Conservation (phyloP, 768 basidiomycete species). For the Lactarius pseudohatsudake region DNA sequence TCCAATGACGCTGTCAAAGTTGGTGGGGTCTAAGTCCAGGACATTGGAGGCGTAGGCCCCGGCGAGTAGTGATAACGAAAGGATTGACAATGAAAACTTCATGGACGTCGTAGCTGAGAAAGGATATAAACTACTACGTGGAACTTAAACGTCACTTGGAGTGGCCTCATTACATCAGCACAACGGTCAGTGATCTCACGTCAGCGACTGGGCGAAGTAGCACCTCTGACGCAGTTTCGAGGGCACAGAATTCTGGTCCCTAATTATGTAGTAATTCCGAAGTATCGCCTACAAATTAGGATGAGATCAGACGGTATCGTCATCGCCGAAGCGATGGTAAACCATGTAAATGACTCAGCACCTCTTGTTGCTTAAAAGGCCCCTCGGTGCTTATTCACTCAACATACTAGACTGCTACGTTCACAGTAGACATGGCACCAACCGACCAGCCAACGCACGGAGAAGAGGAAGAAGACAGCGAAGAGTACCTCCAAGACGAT, state of each 20-base stretch:
- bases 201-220: conserved; percentile 4
- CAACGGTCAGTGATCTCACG: not conserved
- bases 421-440: conserved; percentile 15
- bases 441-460: conserved; percentile 8
- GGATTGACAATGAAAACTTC: conserved; percentile 56
- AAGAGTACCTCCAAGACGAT: conserved; percentile 55
- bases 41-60: conserved; percentile 76
- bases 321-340: too few species aligned
- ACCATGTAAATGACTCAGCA: conserved; percentile 17
- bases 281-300: too few species aligned
- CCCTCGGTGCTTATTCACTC: not conserved
- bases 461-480: conserved; percentile 11
- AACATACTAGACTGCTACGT: conserved; percentile 4
- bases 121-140: conserved; percentile 14
- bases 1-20: conserved; percentile 76
- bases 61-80: conserved; percentile 56
- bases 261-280: too few species aligned
- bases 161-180: conserved; percentile 13
- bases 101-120: conserved; percentile 41
- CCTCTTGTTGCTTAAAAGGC: conserved; percentile 11
- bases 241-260: too few species aligned
- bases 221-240: too few species aligned
- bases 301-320: too few species aligned
- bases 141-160: not conserved
- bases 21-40: conserved; percentile 68